Evolutionary conservation across 352 stramenopile genomes (phyloP).

Genomic region (Phytophthora ramorum): DNA sequence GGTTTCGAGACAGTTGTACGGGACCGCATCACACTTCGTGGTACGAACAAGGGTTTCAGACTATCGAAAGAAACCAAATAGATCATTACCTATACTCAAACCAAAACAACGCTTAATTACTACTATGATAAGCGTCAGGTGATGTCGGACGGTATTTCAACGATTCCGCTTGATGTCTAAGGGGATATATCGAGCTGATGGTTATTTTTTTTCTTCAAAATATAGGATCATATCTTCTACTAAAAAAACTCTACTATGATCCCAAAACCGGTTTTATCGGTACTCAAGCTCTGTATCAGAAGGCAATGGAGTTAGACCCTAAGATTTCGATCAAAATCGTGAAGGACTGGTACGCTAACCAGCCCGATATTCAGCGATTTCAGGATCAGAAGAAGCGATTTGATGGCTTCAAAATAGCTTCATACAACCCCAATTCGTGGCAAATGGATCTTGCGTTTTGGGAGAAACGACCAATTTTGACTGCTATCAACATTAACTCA

Average conservation of each 20-base stretch:
- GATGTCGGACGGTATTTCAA: background rate
- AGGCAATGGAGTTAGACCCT: conserved; percentile 6
- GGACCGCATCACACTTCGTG: no score
- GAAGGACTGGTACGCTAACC: conserved; percentile 26
- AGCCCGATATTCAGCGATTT: conserved; percentile 28
- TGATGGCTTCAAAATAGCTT: no score
- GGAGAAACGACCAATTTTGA: no score
- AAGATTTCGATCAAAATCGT: conserved; percentile 32
- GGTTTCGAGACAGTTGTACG: no score
- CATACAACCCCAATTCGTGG: no score
- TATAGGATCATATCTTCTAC: conserved; percentile 11
- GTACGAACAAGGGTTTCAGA: no score
- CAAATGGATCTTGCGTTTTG: no score
- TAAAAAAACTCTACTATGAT: conserved; percentile 33
- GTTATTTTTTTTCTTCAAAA: conserved; percentile 7
- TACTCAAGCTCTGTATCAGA: conserved; percentile 8
- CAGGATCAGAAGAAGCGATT: background rate
- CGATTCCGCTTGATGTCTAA: conserved; percentile 28
- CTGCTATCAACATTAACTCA: no score
- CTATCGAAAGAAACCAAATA: no score
- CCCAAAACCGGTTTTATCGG: conserved; percentile 30
- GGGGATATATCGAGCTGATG: background rate
- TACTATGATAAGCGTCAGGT: no score
- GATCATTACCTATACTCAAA: no score
- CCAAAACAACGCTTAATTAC: no score